These are phyloP conservation scores for Pleurotus platypus DNA, from an alignment of 768 basidiomycete species.

Conservation along the genomic window DNA sequence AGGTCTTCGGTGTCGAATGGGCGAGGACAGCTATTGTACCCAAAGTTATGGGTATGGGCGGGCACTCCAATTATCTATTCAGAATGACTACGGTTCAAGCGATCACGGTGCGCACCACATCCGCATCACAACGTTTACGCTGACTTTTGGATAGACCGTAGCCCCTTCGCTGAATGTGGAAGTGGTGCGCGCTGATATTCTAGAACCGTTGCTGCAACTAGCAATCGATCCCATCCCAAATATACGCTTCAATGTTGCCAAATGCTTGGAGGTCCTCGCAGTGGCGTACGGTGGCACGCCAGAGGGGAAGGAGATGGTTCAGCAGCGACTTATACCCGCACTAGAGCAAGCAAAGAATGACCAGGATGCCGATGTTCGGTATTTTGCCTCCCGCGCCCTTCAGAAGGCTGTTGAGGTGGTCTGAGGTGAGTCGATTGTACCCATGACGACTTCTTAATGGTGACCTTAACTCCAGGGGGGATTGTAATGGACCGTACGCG, in stretches of 20 bases:
- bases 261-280: conserved; percentile 88
- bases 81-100: conserved; percentile 99
- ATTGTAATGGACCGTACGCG: neutral
- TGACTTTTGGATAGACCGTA: conserved; percentile 65
- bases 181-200: conserved; percentile 79
- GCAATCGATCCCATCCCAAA: conserved; percentile 94
- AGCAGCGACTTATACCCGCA: conserved; percentile 73
- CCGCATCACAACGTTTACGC: neutral
- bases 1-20: conserved; percentile 99
- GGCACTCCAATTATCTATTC: conserved; percentile 94
- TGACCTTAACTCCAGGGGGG: neutral
- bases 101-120: conserved; percentile 68
- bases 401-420: conserved; percentile 40
- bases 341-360: conserved; percentile 87
- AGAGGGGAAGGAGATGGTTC: conserved; percentile 75
- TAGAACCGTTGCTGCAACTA: conserved; percentile 79
- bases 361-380: conserved; percentile 93
- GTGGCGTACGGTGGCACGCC: conserved; percentile 55
- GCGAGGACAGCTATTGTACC: conserved; percentile 91
- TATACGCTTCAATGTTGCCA: conserved; percentile 98
- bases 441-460: neutral
- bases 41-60: conserved; percentile 95
- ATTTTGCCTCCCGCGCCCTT: conserved; percentile 82
- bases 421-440: conserved; percentile 3
- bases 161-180: conserved; percentile 83